phyloP scores from a whole-genome alignment of 1,284 basidiomycete genomes.

The Boletellus dicymbophilus region DNA sequence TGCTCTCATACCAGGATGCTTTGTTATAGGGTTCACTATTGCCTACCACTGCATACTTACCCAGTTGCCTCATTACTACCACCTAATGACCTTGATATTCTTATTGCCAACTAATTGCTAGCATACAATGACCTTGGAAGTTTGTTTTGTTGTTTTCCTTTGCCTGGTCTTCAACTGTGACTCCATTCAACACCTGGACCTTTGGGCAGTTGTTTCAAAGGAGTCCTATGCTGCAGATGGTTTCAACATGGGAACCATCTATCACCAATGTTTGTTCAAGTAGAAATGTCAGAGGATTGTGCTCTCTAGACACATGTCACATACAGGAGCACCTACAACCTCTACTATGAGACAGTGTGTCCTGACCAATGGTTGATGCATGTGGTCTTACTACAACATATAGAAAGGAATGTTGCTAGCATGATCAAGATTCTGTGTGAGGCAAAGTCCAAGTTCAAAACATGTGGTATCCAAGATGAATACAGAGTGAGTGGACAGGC shows the following conservation, averaged over 20 bases:
- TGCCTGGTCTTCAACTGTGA: no score
- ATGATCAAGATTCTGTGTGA: not conserved
- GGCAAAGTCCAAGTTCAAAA: not conserved
- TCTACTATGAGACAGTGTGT: conserved; percentile 9
- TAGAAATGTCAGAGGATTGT: conserved; percentile 11
- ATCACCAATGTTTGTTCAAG: conserved; percentile 15
- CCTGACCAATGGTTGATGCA: conserved; percentile 1
- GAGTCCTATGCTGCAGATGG: conserved; percentile 7
- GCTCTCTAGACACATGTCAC: conserved; percentile 5
- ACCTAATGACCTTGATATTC: no score
- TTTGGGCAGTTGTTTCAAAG: no score
- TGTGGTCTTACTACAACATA: not conserved
- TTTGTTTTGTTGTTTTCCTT: no score
- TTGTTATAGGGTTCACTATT: no score
- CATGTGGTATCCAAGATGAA: not conserved
- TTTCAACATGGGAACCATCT: not conserved
- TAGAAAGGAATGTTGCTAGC: not conserved
- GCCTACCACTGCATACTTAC: no score
- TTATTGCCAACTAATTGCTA: no score
- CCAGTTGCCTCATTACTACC: no score
- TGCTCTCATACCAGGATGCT: no score
- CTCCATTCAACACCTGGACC: no score
- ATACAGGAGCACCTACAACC: conserved; percentile 15
- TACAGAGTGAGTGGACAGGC: not conserved
- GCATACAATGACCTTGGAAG: no score